Conservation (phyloP, 495 filamentous ascomycete species). For the Penicillium soppii region DNA sequence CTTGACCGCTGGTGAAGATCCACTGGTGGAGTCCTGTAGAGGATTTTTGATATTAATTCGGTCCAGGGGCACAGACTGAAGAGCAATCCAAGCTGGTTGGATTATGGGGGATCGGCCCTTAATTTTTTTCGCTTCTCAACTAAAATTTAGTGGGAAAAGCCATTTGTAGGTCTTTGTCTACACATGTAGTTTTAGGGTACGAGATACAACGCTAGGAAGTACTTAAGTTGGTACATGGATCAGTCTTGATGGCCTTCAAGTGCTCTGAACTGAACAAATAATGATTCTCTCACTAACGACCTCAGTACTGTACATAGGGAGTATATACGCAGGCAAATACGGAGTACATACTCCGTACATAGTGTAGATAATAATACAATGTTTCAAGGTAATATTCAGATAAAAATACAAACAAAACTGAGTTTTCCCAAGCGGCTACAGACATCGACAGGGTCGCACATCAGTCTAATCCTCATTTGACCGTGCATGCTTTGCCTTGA, state of each 20-base stretch:
- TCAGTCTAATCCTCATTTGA: constrained; percentile 37
- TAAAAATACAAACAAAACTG: neutral
- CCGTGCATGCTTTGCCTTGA: constrained; percentile 33
- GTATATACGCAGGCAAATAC: neutral
- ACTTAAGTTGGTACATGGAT: no score
- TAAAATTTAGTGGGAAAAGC: constrained; percentile 1
- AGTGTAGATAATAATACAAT: no score
- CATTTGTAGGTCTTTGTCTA: neutral
- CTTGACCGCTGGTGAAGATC: constrained; percentile 17
- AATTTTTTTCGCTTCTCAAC: constrained; percentile 1
- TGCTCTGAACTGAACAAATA: no score
- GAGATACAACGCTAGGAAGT: neutral
- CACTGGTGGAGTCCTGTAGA: constrained; percentile 11
- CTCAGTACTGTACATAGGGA: no score
- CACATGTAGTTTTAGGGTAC: constrained; percentile 2
- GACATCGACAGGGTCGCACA: constrained; percentile 19
- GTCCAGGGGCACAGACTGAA: constrained; percentile 26
- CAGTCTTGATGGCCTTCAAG: no score
- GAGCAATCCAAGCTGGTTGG: constrained; percentile 23
- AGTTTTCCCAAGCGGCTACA: constrained; percentile 12
- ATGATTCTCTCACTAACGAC: no score
- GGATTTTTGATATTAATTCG: constrained; percentile 6
- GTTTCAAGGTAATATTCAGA: neutral
- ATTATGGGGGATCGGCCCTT: constrained; percentile 18
- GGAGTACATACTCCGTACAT: neutral